Base-by-base conservation (phyloP, 2,329 filamentous ascomycete genomes). In the Xylariaceae sp. region DNA sequence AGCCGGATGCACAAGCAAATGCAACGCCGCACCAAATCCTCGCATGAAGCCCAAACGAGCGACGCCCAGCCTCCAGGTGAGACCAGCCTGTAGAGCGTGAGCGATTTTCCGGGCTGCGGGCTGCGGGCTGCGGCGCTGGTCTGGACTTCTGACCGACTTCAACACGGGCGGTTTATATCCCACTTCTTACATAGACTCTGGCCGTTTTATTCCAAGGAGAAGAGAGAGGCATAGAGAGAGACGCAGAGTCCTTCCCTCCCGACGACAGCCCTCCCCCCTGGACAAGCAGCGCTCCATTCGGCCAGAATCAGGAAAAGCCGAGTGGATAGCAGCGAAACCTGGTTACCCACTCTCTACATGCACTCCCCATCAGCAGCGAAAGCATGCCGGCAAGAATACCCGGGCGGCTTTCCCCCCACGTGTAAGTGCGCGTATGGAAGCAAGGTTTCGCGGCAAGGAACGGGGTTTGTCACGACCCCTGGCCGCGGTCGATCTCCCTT, bases 21-120 rank as follows among this genome's bases (percentile, higher is more conserved):
- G n/a, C 36, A 3, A 37, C 36, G 36, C n/a, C 5, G 12, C 36
- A 5, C n/a, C 36, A 18, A 18, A 37, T 16, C 36, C 36, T n/a
- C 36, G 15, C 36, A 37, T n/a, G 4, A 37, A 16, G 36, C 6
- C 36, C 12, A 15, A n/a, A 15, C 30, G 16, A 40, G 15, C n/a
- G n/a, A 19, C 37, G n/a, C 19, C 37, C 37, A 40, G n/a, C 16
- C 9, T n/a, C 37, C 15, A 40, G 37, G 15, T n/a, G 34, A n/a
- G 34, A 37, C 16, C 34, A 16, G 13, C 32, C 5, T 10, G 41
- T 57, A 48, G n/a, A n/a, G 55, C 49, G 52, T 57, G 55, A 55
- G 55, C 55, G 55, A 57, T 57, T 55, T 57, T 57, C 55, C 55
- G 29, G 44, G 30, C 26, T 47, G n/a, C 39, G 37, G 18, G 10